Evolutionary conservation across 768 basidiomycete genomes (phyloP).

Genomic region (Phanerochaete sordida): DNA sequence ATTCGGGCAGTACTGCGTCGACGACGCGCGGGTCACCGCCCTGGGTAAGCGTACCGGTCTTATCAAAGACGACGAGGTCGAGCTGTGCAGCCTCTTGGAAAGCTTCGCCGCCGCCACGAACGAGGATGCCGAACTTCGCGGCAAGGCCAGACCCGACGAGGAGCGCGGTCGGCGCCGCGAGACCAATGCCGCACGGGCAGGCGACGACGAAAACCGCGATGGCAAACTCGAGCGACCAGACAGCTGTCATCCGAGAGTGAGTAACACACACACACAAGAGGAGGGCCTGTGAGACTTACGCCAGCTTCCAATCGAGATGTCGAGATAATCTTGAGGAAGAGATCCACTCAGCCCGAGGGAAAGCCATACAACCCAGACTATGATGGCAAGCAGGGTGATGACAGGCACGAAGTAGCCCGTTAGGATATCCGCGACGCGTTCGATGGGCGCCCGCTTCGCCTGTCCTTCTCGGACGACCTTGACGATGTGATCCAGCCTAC

Average conservation of each 20-base stretch:
- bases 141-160: constrained; percentile 81
- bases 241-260: constrained; percentile 33
- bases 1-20: constrained; percentile 34
- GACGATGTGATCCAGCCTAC: constrained; percentile 72
- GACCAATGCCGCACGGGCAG: constrained; percentile 83
- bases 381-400: constrained; percentile 65
- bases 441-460: constrained; percentile 70
- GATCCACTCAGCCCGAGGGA: constrained; percentile 53
- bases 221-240: constrained; percentile 82
- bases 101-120: constrained; percentile 87
- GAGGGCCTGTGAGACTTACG: constrained; percentile 48
- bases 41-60: constrained; percentile 80
- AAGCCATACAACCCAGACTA: constrained; percentile 76
- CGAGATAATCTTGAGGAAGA: constrained; percentile 54
- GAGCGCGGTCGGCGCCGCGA: constrained; percentile 84
- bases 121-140: constrained; percentile 76
- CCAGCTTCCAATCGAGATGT: constrained; percentile 56
- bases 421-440: constrained; percentile 67
- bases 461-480: constrained; percentile 77
- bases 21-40: constrained; percentile 63
- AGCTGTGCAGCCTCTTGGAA: constrained; percentile 79
- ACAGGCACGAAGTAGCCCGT: constrained; percentile 81
- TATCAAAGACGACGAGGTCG: constrained; percentile 76
- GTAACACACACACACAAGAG: not conserved
- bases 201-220: constrained; percentile 83